phyloP scores from a whole-genome alignment of 176 grass and related monocot species.

The Aegilops longissima region DNA sequence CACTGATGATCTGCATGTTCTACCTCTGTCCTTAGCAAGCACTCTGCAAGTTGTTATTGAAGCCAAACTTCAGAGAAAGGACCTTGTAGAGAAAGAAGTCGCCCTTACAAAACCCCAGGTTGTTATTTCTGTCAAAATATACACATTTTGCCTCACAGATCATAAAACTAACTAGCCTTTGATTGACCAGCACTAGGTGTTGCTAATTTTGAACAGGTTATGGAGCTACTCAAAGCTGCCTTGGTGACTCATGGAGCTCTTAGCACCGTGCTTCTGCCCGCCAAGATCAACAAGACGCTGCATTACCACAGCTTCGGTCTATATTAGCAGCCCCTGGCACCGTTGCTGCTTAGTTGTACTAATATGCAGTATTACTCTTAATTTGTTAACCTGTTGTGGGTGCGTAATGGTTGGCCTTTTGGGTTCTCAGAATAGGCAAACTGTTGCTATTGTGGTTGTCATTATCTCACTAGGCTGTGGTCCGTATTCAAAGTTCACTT shows the following conservation, averaged over 20 bases:
- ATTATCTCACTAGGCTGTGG: too few relatives aligned
- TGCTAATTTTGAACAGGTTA: not conserved
- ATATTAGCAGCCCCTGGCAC: not conserved
- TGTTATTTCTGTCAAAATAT: too few relatives aligned
- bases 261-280: slow-evolving; percentile 12
- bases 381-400: too few relatives aligned
- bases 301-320: not conserved
- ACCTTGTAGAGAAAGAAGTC: slow-evolving; percentile 20
- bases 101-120: not conserved
- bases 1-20: not conserved
- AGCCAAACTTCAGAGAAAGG: not conserved
- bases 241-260: not conserved
- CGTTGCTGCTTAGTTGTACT: too few relatives aligned
- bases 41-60: not conserved
- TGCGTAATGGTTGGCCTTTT: too few relatives aligned
- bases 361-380: too few relatives aligned
- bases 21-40: not conserved
- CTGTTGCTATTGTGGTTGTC: too few relatives aligned
- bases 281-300: not conserved
- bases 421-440: too few relatives aligned
- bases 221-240: not conserved
- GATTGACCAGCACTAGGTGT: not conserved
- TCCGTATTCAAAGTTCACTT: too few relatives aligned
- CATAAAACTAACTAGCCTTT: not conserved
- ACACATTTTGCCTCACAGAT: rapidly evolving